A percentile compares a stretch with the other conserved stretches of the same genome.
Evolutionary conservation across 164 flowering plant genomes (phyloP).

Genomic region (Tetracentron sinense): DNA sequence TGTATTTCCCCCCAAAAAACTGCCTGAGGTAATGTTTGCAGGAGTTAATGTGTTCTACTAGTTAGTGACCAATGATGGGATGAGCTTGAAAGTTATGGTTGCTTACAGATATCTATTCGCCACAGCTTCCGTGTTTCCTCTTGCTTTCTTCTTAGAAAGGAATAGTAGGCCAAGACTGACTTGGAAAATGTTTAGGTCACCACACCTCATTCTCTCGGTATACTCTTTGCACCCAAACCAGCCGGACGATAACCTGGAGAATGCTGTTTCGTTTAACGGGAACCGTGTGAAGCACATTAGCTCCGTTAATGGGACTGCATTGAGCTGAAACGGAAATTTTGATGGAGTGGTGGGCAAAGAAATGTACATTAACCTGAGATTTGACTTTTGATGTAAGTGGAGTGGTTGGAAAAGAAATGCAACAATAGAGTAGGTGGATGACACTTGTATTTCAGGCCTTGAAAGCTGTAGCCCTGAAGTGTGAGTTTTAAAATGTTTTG

Average conservation of each 20-base stretch:
- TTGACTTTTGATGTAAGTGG: too few species aligned
- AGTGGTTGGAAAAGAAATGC: too few species aligned
- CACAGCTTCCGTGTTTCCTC: constrained; percentile 43
- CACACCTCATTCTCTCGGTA: too few species aligned
- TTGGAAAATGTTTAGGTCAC: too few species aligned
- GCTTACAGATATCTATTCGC: constrained; percentile 64
- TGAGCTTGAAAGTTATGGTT: constrained; percentile 42
- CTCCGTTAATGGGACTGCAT: constrained; percentile 61
- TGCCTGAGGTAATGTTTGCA: constrained; percentile 36
- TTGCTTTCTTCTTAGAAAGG: constrained; percentile 64
- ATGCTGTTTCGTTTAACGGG: constrained; percentile 47
- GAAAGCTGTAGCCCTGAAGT: too few species aligned
- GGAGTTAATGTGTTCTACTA: constrained; percentile 51
- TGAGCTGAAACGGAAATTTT: constrained; percentile 36
- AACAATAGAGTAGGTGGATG: too few species aligned
- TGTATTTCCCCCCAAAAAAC: too few species aligned
- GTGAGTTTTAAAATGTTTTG: too few species aligned
- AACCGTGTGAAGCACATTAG: constrained; percentile 50
- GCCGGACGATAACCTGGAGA: constrained; percentile 35
- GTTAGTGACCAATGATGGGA: constrained; percentile 52
- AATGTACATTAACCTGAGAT: too few species aligned
- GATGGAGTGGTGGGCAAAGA: too few species aligned
- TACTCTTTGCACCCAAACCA: constrained; percentile 47
- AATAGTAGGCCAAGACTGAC: too few species aligned
- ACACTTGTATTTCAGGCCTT: too few species aligned